Base-by-base conservation (phyloP, 176 grass and related monocot species). In the Alopecurus myosuroides region DNA sequence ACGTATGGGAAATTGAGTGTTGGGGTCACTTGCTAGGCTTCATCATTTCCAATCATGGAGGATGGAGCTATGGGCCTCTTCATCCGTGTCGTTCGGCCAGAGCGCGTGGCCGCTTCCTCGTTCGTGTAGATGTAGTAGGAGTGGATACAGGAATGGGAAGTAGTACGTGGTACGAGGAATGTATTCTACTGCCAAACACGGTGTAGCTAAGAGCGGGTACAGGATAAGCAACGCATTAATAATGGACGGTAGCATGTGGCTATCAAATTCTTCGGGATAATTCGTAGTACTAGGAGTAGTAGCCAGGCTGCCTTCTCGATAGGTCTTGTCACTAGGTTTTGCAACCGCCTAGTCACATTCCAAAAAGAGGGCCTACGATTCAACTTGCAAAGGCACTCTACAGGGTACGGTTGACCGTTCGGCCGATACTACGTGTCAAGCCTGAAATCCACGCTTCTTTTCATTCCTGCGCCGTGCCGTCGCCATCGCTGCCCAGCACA, bases 11-110 rank as follows among this genome's bases (percentile, higher is more conserved):
- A 74, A 25, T 74, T 74, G 40, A 11, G 42, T 28, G 18, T 48
- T 3, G 26, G 42, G 44, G 17, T 19, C 28, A 31, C 42, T 31
- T 28, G 40, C 25, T 9, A 9, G 4, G 26, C 44, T 50, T 50
- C 71, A 74, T 74, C 71, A 74, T 74, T 50, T 74, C 71, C 71
- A 49, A 50, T 74, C 71, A 74, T 74, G 42, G 57, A 26, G 1
- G n/a, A 39, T 39, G 36, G 12, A n/a, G 20, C 25, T 15, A 5
- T 75, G 28, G 19, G 44, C 44, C 45, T 74, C 26, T 2, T n/a
- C n/a, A n/a, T 70, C 67, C 11, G 12, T 25, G 37, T 42, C 67
- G 6, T 9, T 36, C 49, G 31, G 31, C 61, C 29, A 31, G 29
- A 33, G 20, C 3, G 63, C 30, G 35, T 37, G 34, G 11, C n/a